A percentile compares a stretch with the other conserved stretches of the same genome.
phyloP scores from a whole-genome alignment of 2,329 filamentous ascomycete species.

The Alternaria sp. region DNA sequence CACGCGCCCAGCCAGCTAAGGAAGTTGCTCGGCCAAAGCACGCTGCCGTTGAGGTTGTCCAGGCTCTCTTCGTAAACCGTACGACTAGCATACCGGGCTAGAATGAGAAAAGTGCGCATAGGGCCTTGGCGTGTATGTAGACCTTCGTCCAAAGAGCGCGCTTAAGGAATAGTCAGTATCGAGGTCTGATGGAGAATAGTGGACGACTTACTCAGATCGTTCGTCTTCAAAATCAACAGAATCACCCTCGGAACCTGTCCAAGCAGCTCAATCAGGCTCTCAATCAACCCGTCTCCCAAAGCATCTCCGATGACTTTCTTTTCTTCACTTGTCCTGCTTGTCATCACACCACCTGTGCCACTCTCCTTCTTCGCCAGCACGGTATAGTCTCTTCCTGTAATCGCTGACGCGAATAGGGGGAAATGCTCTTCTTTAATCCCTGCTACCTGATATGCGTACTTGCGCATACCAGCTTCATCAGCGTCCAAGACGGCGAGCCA shows the following conservation, averaged over 20 bases:
- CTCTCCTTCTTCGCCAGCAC: slow-evolving; percentile 65
- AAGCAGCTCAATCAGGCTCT: slow-evolving; percentile 85
- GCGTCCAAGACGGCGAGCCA: slow-evolving; percentile 96
- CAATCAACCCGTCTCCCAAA: slow-evolving; percentile 85
- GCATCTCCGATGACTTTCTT: slow-evolving; percentile 85
- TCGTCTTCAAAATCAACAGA: slow-evolving; percentile 94
- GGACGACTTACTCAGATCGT: slow-evolving; percentile 77
- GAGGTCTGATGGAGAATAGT: not conserved
- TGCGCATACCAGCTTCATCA: slow-evolving; percentile 83
- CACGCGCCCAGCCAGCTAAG: slow-evolving; percentile 60
- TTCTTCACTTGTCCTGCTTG: slow-evolving; percentile 72
- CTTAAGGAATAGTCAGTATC: slow-evolving; percentile 41
- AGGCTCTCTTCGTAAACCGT: slow-evolving; percentile 68
- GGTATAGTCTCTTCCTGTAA: slow-evolving; percentile 89
- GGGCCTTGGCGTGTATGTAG: slow-evolving; percentile 74
- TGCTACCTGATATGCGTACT: slow-evolving; percentile 86
- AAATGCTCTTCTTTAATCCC: slow-evolving; percentile 90
- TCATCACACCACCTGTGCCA: slow-evolving; percentile 50
- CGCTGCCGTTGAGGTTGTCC: slow-evolving; percentile 57
- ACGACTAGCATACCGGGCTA: slow-evolving; percentile 67
- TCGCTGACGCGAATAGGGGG: slow-evolving; percentile 92
- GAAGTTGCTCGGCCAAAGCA: slow-evolving; percentile 61
- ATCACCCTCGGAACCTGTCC: slow-evolving; percentile 91
- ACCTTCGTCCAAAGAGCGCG: slow-evolving; percentile 90
- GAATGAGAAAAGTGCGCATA: slow-evolving; percentile 67